Base-by-base conservation (phyloP, 768 basidiomycete species). In the Termitomyces sp. region DNA sequence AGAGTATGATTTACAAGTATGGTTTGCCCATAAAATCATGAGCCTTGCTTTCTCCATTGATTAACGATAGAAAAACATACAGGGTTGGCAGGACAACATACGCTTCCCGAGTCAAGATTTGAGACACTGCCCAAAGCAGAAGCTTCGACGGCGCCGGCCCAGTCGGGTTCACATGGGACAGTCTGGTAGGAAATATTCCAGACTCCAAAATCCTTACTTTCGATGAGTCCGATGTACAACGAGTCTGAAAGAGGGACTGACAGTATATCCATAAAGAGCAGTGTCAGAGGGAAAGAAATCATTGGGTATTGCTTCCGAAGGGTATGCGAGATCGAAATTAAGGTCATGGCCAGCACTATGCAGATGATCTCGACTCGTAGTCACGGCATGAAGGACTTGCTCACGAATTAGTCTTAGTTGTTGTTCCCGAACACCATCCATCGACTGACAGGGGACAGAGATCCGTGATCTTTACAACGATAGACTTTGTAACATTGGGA, bases 241-340 rank as follows among this genome's bases (percentile, higher is more conserved):
- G 56, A 29, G 53, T 42, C 54, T 31, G 32, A 57, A 34, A 20
- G 15, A 29, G 14, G 54, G 45, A 66, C 65, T 29, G 60, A 76
- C 76, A 58, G 71, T 79, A 65, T 81, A 80, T 51, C 91, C 91
- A 69, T 94, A 93, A 10, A 84, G 67, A 5, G 85, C 69, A 62
- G 72, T 78, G 67, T 94, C 79, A 5, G 86, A 89, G 0, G 92
- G 92, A 69, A 91, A 94, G 67, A 91, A 94, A 65, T 83, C 77
- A 51, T 76, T 71, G 36, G 90, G 82, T 60, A 93, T 91, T 17
- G 88, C 84, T 34, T 63, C 63, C 5, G 91, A 92, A 2, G 91
- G 92, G 71, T 79, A 92, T 46, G 89, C 86, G 56, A 94, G 84
- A 73, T 94, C 92, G 71, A 94, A 93, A 68, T 94, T 93, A 60